These are phyloP conservation scores for Boletus rubropictus DNA, from an alignment of 768 basidiomycete species.

Conservation along the genomic window DNA sequence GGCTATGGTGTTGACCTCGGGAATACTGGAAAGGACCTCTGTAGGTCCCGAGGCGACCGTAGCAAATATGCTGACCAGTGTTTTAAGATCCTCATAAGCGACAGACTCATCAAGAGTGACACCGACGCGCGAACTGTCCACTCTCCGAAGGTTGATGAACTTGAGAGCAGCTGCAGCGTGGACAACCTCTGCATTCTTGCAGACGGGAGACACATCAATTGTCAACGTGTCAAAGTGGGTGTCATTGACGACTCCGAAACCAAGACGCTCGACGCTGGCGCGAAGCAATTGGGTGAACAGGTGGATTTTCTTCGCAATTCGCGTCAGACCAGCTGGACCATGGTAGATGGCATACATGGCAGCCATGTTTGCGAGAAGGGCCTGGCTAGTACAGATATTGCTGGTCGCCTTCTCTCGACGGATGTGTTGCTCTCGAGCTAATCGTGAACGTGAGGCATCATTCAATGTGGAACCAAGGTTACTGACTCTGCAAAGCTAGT, in stretches of 20 bases:
- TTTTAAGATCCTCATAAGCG: conserved; percentile 64
- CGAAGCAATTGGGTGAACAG: conserved; percentile 75
- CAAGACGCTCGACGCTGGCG: conserved; percentile 58
- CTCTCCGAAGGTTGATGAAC: conserved; percentile 77
- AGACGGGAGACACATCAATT: conserved; percentile 61
- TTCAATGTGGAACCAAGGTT: neutral
- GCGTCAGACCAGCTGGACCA: conserved; percentile 77
- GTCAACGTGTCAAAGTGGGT: conserved; percentile 90
- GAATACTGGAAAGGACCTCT: conserved; percentile 43
- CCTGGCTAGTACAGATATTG: conserved; percentile 98
- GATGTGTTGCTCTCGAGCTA: conserved; percentile 95
- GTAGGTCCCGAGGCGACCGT: conserved; percentile 49
- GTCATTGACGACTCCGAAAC: conserved; percentile 67
- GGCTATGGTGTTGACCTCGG: conserved; percentile 35
- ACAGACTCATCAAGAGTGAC: conserved; percentile 92
- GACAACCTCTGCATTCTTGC: conserved; percentile 51
- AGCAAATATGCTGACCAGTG: conserved; percentile 78
- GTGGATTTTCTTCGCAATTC: conserved; percentile 90
- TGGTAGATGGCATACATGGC: conserved; percentile 99
- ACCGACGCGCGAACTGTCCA: conserved; percentile 74
- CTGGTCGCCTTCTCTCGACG: conserved; percentile 97
- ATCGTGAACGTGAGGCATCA: conserved; percentile 6
- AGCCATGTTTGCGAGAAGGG: conserved; percentile 97
- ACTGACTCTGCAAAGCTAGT: conserved; percentile 88
- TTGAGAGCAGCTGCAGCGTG: conserved; percentile 59